A percentile compares a stretch with the other conserved stretches of the same genome.
Evolutionary conservation across 352 stramenopile genomes (phyloP).

Genomic region (Pythium coloratum): DNA sequence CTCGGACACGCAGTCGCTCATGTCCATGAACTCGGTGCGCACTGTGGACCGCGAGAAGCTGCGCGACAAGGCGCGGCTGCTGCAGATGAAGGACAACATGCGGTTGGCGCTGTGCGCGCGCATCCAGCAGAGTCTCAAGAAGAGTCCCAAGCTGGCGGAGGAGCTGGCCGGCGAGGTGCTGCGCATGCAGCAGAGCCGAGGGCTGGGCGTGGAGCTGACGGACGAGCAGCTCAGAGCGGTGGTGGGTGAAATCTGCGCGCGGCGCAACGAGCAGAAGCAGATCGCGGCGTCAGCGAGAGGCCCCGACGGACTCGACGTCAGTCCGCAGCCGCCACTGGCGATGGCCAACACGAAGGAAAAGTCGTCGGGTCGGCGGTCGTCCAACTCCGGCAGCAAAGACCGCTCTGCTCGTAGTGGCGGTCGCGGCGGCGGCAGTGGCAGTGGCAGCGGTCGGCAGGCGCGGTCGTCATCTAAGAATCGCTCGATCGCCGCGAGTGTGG

Average conservation of each 20-base stretch:
- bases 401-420: conserved; percentile 13
- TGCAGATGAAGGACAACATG: conserved; percentile 78
- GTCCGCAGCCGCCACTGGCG: conserved; percentile 20
- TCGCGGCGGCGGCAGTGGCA: neutral
- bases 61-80: conserved; percentile 57
- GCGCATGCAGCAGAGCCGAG: conserved; percentile 48
- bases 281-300: conserved; percentile 8
- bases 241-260: conserved; percentile 41
- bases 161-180: conserved; percentile 61
- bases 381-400: conserved; percentile 27
- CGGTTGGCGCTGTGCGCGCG: conserved; percentile 66
- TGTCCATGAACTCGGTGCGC: conserved; percentile 46
- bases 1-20: conserved; percentile 46
- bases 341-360: conserved; percentile 2
- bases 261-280: conserved; percentile 38
- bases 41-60: conserved; percentile 71
- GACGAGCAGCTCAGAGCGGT: conserved; percentile 43
- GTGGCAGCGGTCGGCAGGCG: conserved; percentile 5
- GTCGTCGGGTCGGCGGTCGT: conserved; percentile 25
- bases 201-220: conserved; percentile 36
- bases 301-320: neutral
- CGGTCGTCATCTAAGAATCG: conserved; percentile 25
- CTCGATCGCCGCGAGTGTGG: neutral
- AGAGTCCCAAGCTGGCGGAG: conserved; percentile 61
- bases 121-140: conserved; percentile 70